Percentiles rank a stretch among this genome's conserved stretches.
phyloP scores from a whole-genome alignment of 768 basidiomycete species.

The Grammothele lineata region DNA sequence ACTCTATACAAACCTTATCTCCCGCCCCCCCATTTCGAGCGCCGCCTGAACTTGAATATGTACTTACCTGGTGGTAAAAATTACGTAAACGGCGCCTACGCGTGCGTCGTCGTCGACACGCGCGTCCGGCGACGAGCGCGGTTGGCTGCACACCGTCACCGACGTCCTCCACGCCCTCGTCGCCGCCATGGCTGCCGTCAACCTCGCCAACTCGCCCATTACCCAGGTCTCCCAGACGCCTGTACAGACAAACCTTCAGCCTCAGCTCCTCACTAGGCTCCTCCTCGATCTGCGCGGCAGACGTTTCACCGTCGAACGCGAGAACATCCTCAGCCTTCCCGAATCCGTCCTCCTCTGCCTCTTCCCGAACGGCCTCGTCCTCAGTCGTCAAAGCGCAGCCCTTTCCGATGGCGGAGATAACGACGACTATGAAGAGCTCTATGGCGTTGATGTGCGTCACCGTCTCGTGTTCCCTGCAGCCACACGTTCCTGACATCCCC shows the following conservation, averaged over 20 bases:
- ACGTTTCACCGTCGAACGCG: conserved; percentile 92
- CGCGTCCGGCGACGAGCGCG: no score
- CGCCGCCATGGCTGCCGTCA: conserved; percentile 22
- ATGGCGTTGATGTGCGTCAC: conserved; percentile 87
- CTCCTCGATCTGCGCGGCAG: conserved; percentile 88
- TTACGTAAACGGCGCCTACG: no score
- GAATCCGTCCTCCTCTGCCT: conserved; percentile 95
- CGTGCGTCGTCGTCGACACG: no score
- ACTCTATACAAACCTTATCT: no score
- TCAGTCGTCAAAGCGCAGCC: conserved; percentile 80
- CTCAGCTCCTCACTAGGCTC: conserved; percentile 83
- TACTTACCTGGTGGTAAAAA: no score
- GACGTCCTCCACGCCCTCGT: neutral
- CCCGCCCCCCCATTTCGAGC: no score
- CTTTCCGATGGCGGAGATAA: conserved; percentile 70
- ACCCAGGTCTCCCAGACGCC: conserved; percentile 58
- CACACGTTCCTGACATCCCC: conserved; percentile 3
- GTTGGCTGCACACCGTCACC: conserved; percentile 6
- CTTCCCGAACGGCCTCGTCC: conserved; percentile 94
- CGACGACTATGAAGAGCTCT: conserved; percentile 86
- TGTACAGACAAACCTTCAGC: conserved; percentile 69
- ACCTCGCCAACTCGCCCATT: conserved; percentile 34
- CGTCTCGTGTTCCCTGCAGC: neutral
- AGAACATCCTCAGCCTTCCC: conserved; percentile 97
- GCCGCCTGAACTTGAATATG: no score